phyloP scores from a whole-genome alignment of 192 early-diverging fungal genomes.

The Radiomyces spectabilis region DNA sequence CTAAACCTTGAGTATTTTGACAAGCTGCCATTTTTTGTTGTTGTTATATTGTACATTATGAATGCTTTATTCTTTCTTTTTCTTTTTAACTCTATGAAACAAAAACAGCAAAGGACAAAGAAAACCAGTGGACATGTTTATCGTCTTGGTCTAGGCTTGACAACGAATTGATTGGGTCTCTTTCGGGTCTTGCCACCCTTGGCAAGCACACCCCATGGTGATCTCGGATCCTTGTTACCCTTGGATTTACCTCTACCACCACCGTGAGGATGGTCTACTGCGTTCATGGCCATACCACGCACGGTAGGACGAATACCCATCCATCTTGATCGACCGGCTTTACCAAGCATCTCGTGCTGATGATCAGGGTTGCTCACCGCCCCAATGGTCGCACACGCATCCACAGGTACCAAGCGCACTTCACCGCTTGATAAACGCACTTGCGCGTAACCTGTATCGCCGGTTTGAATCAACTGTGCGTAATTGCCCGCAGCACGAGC shows the following conservation, averaged over 20 bases:
- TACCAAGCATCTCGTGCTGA: constrained; percentile 79
- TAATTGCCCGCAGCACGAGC: constrained; percentile 81
- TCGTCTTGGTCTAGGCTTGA: constrained; percentile 55
- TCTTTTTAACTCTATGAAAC: not conserved
- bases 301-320: constrained; percentile 87
- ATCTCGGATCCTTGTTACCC: constrained; percentile 82
- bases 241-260: constrained; percentile 93
- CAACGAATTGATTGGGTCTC: constrained; percentile 58
- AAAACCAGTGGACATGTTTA: constrained; percentile 17
- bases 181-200: constrained; percentile 87
- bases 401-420: constrained; percentile 74
- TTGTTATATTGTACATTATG: too few species aligned
- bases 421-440: constrained; percentile 82
- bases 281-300: constrained; percentile 95
- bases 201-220: constrained; percentile 87
- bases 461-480: constrained; percentile 78
- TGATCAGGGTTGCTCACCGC: constrained; percentile 85
- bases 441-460: constrained; percentile 70
- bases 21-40: too few species aligned
- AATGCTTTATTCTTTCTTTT: constrained; percentile 3
- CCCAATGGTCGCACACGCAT: constrained; percentile 87
- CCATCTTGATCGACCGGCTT: constrained; percentile 79
- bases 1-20: too few species aligned
- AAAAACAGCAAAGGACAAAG: not conserved
- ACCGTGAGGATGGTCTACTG: constrained; percentile 94